These are phyloP conservation scores for Microsporum audouinii DNA, from an alignment of 2,329 filamentous ascomycete genomes.

Conservation along the genomic window DNA sequence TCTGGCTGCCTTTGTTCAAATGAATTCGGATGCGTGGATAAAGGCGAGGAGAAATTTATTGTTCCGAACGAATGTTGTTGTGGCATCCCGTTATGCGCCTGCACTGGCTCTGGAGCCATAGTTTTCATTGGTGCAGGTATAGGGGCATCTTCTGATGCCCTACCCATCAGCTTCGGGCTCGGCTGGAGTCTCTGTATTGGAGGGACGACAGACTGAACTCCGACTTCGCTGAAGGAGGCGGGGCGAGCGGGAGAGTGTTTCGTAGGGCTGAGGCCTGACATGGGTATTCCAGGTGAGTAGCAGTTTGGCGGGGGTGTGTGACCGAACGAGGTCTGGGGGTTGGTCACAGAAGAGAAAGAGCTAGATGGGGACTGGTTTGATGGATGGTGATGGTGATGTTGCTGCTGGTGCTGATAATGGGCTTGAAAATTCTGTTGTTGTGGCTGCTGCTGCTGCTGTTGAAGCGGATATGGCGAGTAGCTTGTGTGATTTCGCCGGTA, in stretches of 20 bases:
- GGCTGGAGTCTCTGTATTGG: slow-evolving; percentile 33
- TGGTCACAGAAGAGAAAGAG: slow-evolving; percentile 5
- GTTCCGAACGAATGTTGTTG: neutral
- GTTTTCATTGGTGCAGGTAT: slow-evolving; percentile 33
- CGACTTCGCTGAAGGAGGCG: slow-evolving; percentile 11
- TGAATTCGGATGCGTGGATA: neutral
- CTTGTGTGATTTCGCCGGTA: slow-evolving; percentile 4
- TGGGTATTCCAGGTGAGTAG: slow-evolving; percentile 26
- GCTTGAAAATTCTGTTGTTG: neutral
- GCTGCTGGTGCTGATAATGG: neutral
- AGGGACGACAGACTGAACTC: slow-evolving; percentile 26
- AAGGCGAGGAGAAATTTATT: neutral
- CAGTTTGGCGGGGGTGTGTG: slow-evolving; percentile 22
- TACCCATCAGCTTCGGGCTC: slow-evolving; percentile 35
- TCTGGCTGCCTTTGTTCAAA: neutral
- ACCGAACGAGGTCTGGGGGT: slow-evolving; percentile 17
- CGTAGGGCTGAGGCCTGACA: slow-evolving; percentile 37
- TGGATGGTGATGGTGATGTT: neutral
- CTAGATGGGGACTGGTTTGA: slow-evolving; percentile 15
- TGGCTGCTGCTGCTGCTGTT: neutral
- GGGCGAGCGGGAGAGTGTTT: slow-evolving; percentile 32
- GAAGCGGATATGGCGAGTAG: slow-evolving; percentile 10
- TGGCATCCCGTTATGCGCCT: neutral
- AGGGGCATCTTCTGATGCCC: slow-evolving; percentile 32
- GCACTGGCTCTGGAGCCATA: slow-evolving; percentile 27